Conservation (phyloP, 106 monocot genomes). For the Platanthera zijinensis region DNA sequence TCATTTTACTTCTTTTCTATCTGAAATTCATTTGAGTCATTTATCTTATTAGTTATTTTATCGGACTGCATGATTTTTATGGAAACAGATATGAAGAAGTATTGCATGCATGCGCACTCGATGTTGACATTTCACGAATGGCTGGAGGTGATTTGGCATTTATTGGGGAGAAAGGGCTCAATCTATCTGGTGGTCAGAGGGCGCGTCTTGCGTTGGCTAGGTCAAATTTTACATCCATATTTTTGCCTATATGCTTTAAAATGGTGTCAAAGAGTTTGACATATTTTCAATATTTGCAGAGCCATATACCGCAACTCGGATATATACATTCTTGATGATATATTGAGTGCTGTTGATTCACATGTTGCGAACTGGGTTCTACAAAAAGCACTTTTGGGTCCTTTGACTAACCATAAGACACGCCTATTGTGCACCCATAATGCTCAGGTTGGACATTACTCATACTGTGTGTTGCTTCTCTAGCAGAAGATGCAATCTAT, state of each 20-base stretch:
- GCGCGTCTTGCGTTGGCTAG: slow-evolving; percentile 85
- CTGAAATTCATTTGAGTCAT: not conserved
- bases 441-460: slow-evolving; percentile 51
- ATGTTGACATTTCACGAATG: slow-evolving; percentile 87
- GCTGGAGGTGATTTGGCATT: slow-evolving; percentile 58
- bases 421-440: slow-evolving; percentile 86
- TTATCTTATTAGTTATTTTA: not conserved
- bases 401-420: slow-evolving; percentile 69
- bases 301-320: slow-evolving; percentile 78
- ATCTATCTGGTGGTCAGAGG: slow-evolving; percentile 96
- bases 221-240: slow-evolving; percentile 24
- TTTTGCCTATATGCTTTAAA: not conserved
- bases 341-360: slow-evolving; percentile 95
- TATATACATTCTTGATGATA: slow-evolving; percentile 87
- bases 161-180: slow-evolving; percentile 81
- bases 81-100: slow-evolving; percentile 67
- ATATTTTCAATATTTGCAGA: slow-evolving; percentile 36
- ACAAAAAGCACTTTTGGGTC: slow-evolving; percentile 57
- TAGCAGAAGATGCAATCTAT: not conserved
- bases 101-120: slow-evolving; percentile 76
- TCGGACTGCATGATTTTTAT: not conserved
- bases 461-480: not conserved
- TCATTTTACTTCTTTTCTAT: not conserved
- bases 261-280: not conserved
- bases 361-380: slow-evolving; percentile 91